Percentiles rank a stretch among this genome's conserved stretches.
Conservation (phyloP, 768 basidiomycete genomes). For the Pluteus cervinus region DNA sequence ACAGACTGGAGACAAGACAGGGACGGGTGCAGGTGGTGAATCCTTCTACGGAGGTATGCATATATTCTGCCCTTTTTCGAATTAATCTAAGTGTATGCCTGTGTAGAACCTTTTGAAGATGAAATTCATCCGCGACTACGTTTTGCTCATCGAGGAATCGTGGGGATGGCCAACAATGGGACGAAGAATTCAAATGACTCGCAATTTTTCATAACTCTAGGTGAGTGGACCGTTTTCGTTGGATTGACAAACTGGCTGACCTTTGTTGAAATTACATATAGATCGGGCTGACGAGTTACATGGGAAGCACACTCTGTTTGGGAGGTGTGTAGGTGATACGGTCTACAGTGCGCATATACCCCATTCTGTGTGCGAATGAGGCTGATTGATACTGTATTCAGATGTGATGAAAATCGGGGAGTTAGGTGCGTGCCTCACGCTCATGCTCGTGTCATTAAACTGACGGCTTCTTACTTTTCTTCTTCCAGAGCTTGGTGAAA, state of each 20-base stretch:
- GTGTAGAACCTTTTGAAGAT: conserved; percentile 83
- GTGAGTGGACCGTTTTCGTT: conserved; percentile 29
- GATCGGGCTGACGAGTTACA: conserved; percentile 91
- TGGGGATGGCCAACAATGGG: conserved; percentile 93
- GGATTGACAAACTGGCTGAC: neutral
- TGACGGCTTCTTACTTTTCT: conserved; percentile 2
- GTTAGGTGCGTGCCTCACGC: conserved; percentile 49
- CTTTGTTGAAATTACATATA: conserved; percentile 17
- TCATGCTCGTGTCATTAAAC: neutral
- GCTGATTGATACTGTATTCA: conserved; percentile 17
- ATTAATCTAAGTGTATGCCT: neutral
- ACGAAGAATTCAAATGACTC: conserved; percentile 86
- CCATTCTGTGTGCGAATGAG: neutral
- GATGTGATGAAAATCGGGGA: conserved; percentile 91
- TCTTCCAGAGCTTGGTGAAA: conserved; percentile 57
- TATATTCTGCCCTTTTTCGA: neutral
- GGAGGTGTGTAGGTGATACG: conserved; percentile 83
- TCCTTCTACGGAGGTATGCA: conserved; percentile 83
- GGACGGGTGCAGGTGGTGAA: conserved; percentile 88
- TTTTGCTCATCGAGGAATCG: conserved; percentile 83
- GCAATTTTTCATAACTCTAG: conserved; percentile 93
- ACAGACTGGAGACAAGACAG: conserved; percentile 91
- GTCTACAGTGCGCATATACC: conserved; percentile 64
- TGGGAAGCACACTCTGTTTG: conserved; percentile 92
- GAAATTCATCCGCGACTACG: conserved; percentile 90